phyloP scores from a whole-genome alignment of 768 basidiomycete genomes.

The Tylopilus balloui region DNA sequence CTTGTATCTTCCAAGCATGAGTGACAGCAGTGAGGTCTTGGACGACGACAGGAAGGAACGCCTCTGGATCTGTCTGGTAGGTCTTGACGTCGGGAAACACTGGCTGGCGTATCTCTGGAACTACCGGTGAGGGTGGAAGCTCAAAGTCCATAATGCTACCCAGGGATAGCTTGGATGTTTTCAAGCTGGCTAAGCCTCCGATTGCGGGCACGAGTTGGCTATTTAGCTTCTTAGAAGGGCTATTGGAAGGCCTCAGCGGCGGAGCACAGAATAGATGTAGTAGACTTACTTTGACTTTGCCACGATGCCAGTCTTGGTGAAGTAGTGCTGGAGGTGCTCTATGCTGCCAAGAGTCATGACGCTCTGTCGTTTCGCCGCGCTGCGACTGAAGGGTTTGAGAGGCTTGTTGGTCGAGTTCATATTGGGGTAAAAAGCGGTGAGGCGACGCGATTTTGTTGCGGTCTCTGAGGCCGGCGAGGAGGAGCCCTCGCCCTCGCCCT shows the following conservation, averaged over 20 bases:
- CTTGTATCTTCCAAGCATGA: constrained; percentile 55
- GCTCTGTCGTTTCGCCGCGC: constrained; percentile 89
- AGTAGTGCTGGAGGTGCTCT: constrained; percentile 92
- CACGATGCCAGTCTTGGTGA: constrained; percentile 80
- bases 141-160: constrained; percentile 47
- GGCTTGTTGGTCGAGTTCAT: constrained; percentile 66
- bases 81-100: constrained; percentile 54
- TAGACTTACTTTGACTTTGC: constrained; percentile 63
- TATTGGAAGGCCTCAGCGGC: constrained; percentile 19
- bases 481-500: constrained; percentile 40
- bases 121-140: constrained; percentile 65
- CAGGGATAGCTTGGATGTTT: constrained; percentile 36
- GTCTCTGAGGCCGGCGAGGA: constrained; percentile 26
- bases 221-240: constrained; percentile 46
- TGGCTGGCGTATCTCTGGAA: constrained; percentile 45
- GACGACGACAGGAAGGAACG: constrained; percentile 70
- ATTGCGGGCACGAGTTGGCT: constrained; percentile 73
- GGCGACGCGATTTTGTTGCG: constrained; percentile 52
- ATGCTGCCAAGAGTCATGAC: constrained; percentile 96
- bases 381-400: constrained; percentile 81
- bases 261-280: neutral
- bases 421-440: constrained; percentile 77
- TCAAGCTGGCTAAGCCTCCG: constrained; percentile 51
- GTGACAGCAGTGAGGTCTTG: constrained; percentile 66
- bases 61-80: constrained; percentile 71